Evolutionary conservation across 2,329 filamentous ascomycete species (phyloP).

Genomic region (Paramyrothecium sp.): DNA sequence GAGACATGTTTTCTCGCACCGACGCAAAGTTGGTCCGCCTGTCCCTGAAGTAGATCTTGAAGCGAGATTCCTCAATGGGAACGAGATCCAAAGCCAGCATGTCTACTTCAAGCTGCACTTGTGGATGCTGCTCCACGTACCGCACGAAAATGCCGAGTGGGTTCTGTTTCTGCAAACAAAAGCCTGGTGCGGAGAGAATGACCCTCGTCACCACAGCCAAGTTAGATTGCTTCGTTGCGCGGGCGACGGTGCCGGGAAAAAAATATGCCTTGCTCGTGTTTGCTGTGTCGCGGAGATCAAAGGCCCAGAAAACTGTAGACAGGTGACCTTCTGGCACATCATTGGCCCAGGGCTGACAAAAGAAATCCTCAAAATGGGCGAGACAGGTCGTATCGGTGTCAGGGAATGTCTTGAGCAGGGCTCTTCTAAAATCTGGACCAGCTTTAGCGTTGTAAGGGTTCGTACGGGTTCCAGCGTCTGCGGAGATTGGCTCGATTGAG

Average conservation of each 20-base stretch:
- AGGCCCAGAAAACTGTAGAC: slow-evolving; percentile 21
- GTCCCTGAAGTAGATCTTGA: slow-evolving; percentile 34
- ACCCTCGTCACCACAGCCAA: slow-evolving; percentile 11
- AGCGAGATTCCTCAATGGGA: slow-evolving; percentile 19
- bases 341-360: not conserved
- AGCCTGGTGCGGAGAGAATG: slow-evolving; percentile 12
- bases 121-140: not conserved
- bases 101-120: slow-evolving; percentile 7
- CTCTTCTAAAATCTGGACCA: not conserved
- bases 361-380: not conserved
- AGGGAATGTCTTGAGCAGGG: slow-evolving; percentile 4
- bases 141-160: slow-evolving; percentile 2
- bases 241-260: slow-evolving; percentile 17
- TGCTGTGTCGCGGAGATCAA: slow-evolving; percentile 17
- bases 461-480: slow-evolving; percentile 18
- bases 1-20: slow-evolving; percentile 20
- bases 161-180: not conserved
- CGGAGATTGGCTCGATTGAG: slow-evolving; percentile 28
- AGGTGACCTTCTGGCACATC: slow-evolving; percentile 3
- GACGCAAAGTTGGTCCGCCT: slow-evolving; percentile 25
- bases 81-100: slow-evolving; percentile 34
- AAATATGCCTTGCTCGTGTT: slow-evolving; percentile 21
- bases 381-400: slow-evolving; percentile 13
- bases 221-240: slow-evolving; percentile 4
- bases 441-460: slow-evolving; percentile 21